Evolutionary conservation across 2,329 filamentous ascomycete genomes (phyloP).

Genomic region (Endothia cerciana): DNA sequence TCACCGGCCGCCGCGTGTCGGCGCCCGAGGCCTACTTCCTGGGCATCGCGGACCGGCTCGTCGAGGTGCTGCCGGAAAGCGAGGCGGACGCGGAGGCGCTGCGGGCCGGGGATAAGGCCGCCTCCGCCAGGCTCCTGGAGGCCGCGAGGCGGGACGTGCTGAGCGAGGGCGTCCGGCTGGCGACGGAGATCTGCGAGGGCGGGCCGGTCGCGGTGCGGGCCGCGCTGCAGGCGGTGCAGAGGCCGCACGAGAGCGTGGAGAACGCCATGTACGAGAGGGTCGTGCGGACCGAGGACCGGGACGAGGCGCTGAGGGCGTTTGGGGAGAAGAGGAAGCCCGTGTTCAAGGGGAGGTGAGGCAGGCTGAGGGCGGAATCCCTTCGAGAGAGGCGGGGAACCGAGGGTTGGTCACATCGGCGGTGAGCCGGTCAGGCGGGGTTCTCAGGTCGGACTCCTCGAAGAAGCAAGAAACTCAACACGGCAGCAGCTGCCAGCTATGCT

Average conservation of each 20-base stretch:
- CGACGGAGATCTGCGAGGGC: conserved; percentile 78
- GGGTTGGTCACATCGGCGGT: no score
- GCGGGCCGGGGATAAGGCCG: conserved; percentile 51
- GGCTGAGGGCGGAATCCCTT: no score
- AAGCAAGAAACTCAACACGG: no score
- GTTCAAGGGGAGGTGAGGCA: conserved; percentile 52
- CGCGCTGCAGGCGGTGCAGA: conserved; percentile 76
- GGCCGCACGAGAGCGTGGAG: conserved; percentile 77
- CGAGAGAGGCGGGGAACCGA: no score
- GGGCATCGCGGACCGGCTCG: conserved; percentile 86
- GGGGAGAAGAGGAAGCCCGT: conserved; percentile 63
- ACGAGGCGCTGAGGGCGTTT: conserved; percentile 89
- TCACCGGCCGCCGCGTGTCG: conserved; percentile 84
- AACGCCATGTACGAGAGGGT: conserved; percentile 86
- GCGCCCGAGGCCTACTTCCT: conserved; percentile 89
- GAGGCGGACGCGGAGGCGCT: conserved; percentile 44
- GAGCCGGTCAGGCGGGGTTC: no score
- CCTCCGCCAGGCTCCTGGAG: conserved; percentile 46
- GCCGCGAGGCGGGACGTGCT: conserved; percentile 70
- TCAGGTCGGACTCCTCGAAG: no score
- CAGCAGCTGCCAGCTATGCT: no score
- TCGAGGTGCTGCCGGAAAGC: conserved; percentile 72
- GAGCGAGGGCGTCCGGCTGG: conserved; percentile 76
- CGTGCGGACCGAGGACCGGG: conserved; percentile 79
- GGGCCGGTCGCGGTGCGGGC: conserved; percentile 82